A percentile compares a stretch with the other conserved stretches of the same genome.
These are phyloP conservation scores for Penicillium concentricum DNA, from an alignment of 2,329 filamentous ascomycete species.

Conservation along the genomic window DNA sequence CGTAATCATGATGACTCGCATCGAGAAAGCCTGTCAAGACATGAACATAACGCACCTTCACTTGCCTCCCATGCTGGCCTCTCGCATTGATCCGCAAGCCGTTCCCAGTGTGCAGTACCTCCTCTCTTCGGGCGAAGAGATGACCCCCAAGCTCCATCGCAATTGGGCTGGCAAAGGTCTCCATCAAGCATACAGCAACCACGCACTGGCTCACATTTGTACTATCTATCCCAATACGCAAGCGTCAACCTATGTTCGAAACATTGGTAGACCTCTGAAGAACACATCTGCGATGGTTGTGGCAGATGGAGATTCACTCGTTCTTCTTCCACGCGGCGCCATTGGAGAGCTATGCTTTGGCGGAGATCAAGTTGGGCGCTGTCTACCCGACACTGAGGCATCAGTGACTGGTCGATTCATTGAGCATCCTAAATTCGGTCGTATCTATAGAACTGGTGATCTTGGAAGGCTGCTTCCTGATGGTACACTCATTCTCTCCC, in stretches of 20 bases:
- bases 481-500: slow-evolving; percentile 70
- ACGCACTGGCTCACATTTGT: slow-evolving; percentile 66
- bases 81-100: slow-evolving; percentile 66
- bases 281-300: slow-evolving; percentile 76
- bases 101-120: slow-evolving; percentile 72
- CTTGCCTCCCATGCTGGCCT: slow-evolving; percentile 80
- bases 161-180: slow-evolving; percentile 67
- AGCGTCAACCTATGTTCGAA: slow-evolving; percentile 61
- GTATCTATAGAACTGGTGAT: slow-evolving; percentile 80
- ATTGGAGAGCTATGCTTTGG: slow-evolving; percentile 85
- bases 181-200: slow-evolving; percentile 59
- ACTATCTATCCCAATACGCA: slow-evolving; percentile 65
- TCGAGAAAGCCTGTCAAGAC: slow-evolving; percentile 64
- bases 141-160: slow-evolving; percentile 69
- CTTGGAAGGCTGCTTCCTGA: slow-evolving; percentile 75
- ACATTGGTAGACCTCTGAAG: slow-evolving; percentile 70
- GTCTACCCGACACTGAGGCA: slow-evolving; percentile 25
- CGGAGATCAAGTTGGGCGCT: slow-evolving; percentile 67
- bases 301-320: slow-evolving; percentile 42
- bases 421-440: slow-evolving; percentile 65
- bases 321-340: slow-evolving; percentile 65
- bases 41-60: slow-evolving; percentile 75
- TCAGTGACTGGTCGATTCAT: slow-evolving; percentile 68
- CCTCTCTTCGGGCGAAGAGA: slow-evolving; percentile 76
- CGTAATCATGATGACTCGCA: slow-evolving; percentile 69